A percentile compares a stretch with the other conserved stretches of the same genome.
Conservation (phyloP, 2,329 filamentous ascomycete genomes). For the Claviceps sp. region DNA sequence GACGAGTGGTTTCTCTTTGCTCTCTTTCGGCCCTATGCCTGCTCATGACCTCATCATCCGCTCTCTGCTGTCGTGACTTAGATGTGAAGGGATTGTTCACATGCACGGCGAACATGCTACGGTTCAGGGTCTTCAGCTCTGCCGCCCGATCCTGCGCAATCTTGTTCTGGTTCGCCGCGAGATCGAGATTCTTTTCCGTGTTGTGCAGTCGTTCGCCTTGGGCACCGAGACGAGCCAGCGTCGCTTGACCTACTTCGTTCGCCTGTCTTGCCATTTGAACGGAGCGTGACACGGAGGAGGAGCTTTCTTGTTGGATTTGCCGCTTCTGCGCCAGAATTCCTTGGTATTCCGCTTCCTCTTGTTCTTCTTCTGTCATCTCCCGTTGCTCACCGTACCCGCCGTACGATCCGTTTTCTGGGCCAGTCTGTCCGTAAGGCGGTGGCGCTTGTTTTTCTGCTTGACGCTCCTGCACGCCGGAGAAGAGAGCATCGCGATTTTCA, state of each 20-base stretch:
- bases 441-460: constrained; percentile 26
- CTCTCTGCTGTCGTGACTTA: constrained; percentile 46
- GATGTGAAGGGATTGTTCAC: constrained; percentile 68
- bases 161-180: constrained; percentile 62
- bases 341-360: constrained; percentile 60
- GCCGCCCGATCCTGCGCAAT: constrained; percentile 67
- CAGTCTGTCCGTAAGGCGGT: constrained; percentile 14
- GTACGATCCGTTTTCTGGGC: constrained; percentile 19
- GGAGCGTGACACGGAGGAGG: constrained; percentile 24
- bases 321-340: constrained; percentile 40
- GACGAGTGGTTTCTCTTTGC: constrained; percentile 48
- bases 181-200: constrained; percentile 70
- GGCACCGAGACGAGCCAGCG: constrained; percentile 57
- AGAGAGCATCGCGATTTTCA: constrained; percentile 48
- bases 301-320: constrained; percentile 65
- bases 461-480: constrained; percentile 41
- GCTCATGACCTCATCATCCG: constrained; percentile 56
- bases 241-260: constrained; percentile 49
- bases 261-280: constrained; percentile 30
- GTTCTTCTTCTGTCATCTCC: constrained; percentile 68
- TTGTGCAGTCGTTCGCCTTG: constrained; percentile 75
- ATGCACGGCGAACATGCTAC: constrained; percentile 82
- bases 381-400: constrained; percentile 54
- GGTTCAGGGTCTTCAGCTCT: constrained; percentile 74
- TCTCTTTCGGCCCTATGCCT: constrained; percentile 54